These are phyloP conservation scores for Monoraphidium neglectum DNA, from an alignment of 139 green algal species.

Conservation along the genomic window DNA sequence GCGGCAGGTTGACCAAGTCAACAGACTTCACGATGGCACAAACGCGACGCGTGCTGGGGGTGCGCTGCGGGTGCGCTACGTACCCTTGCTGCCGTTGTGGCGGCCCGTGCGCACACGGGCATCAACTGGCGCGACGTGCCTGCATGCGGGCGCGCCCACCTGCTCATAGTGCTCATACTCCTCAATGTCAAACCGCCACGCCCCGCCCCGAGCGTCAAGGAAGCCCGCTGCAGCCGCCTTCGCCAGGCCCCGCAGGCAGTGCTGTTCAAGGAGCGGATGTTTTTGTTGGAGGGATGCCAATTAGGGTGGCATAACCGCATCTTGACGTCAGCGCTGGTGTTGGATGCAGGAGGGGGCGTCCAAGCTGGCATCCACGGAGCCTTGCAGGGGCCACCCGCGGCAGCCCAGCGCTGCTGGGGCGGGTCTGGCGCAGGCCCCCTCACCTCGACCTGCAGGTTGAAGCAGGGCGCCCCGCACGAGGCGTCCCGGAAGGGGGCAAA, in stretches of 20 bases:
- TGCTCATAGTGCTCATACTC: constrained; percentile 96
- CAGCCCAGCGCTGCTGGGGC: background rate
- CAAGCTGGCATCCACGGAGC: too few relatives aligned
- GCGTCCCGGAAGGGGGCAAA: constrained; percentile 87
- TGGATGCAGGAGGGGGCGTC: too few relatives aligned
- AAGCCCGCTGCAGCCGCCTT: constrained; percentile 79
- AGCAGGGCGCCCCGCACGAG: constrained; percentile 77
- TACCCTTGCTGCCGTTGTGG: background rate
- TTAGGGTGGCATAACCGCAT: too few relatives aligned
- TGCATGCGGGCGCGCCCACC: constrained; percentile 26
- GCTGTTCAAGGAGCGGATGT: constrained; percentile 23
- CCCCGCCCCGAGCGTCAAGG: constrained; percentile 71
- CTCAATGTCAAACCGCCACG: constrained; percentile 49
- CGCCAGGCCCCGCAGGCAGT: constrained; percentile 60
- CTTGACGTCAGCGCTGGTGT: too few relatives aligned
- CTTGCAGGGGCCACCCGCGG: too few relatives aligned
- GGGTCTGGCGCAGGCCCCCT: background rate
- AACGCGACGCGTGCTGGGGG: too few relatives aligned
- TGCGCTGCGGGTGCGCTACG: too few relatives aligned
- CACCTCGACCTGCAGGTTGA: constrained; percentile 64
- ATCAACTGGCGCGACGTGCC: background rate
- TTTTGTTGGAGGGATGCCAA: too few relatives aligned
- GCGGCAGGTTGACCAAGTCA: background rate
- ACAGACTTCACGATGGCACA: too few relatives aligned
- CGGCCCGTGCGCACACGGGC: background rate